Conservation (phyloP, 2,329 filamentous ascomycete genomes). For the Pseudogymnoascus sp. region DNA sequence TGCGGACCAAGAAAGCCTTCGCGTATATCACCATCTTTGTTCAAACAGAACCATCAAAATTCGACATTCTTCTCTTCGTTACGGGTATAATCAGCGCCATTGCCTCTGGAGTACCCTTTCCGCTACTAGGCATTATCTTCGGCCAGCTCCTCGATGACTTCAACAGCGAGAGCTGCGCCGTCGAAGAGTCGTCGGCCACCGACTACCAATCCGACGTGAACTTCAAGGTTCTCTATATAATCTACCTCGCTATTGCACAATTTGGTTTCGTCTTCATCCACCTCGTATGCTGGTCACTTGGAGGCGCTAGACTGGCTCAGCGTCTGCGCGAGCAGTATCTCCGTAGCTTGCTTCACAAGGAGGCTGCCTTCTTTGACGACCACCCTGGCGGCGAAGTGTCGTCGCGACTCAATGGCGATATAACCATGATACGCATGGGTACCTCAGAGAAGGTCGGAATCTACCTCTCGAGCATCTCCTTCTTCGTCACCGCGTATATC, state of each 20-base stretch:
- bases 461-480: slow-evolving; percentile 47
- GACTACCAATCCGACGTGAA: slow-evolving; percentile 39
- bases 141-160: slow-evolving; percentile 57
- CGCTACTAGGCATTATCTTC: slow-evolving; percentile 57
- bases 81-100: slow-evolving; percentile 40
- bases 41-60: slow-evolving; percentile 7
- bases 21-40: neutral
- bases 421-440: slow-evolving; percentile 49
- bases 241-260: slow-evolving; percentile 57
- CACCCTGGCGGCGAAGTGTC: slow-evolving; percentile 46
- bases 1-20: neutral
- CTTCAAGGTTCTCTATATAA: slow-evolving; percentile 51
- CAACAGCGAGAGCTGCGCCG: slow-evolving; percentile 46
- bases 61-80: slow-evolving; percentile 30
- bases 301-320: slow-evolving; percentile 47
- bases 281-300: slow-evolving; percentile 50
- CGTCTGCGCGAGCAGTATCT: slow-evolving; percentile 47
- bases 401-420: slow-evolving; percentile 47
- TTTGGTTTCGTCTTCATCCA: slow-evolving; percentile 59
- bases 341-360: slow-evolving; percentile 43
- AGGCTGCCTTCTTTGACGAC: slow-evolving; percentile 47
- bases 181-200: slow-evolving; percentile 23
- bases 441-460: slow-evolving; percentile 56
- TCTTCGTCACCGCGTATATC: slow-evolving; percentile 51
- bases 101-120: slow-evolving; percentile 54